Evolutionary conservation across 805 yeast genomes (phyloP), one percentile per base, ranked within the genome.

Genomic region (Limtongozyma cylindracea): DNA sequence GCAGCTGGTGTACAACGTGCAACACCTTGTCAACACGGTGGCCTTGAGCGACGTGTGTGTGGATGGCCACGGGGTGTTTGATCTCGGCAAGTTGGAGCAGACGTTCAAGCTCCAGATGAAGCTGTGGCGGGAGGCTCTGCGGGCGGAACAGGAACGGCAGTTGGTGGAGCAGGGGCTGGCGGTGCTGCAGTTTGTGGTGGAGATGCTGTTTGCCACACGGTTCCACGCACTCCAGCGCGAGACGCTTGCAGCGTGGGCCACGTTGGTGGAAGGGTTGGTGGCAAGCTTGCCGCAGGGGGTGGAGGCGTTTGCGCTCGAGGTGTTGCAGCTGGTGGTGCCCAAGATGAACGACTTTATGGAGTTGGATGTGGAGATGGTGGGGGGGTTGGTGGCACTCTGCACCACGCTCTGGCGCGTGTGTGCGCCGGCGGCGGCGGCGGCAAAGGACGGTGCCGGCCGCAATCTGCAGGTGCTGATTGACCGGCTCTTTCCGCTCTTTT

Each of bases 221-320:
- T 55, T 64, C 31, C 53, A 54, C 27, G 39, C 51, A 2, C 47
- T 52, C 6, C 88, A 72, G 28, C 45, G 70, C 21, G 45, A 56
- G 9, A 62, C 70, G 25, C 45, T 84, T 13, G 76, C 68, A 34
- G 61, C 91, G 0, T 84, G 96, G 96, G 67, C 69, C 11, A 70
- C 68, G 30, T 41, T 82, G 22, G 66, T 77, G 12, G 77, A 78
- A 28, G 63, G 78, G 4, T 43, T 77, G 20, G 64, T 74, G 4
- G 52, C 64, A 4, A 80, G 68, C 39, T 65, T 64, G 6, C 24
- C 20, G 12, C 21, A 20, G 4, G 22, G 20, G 19, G 25, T 24
- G 17, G 50, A 64, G 0, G 56, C 62, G 18, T 71, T 84, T 33
- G 64, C 77, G 24, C 43, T 77, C 11, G 91, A 73, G 31, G 61